Evolutionary conservation across 1,139 yeast genomes (phyloP), one percentile per base, ranked within the genome.

Genomic region (Geotrichum aggregatum): DNA sequence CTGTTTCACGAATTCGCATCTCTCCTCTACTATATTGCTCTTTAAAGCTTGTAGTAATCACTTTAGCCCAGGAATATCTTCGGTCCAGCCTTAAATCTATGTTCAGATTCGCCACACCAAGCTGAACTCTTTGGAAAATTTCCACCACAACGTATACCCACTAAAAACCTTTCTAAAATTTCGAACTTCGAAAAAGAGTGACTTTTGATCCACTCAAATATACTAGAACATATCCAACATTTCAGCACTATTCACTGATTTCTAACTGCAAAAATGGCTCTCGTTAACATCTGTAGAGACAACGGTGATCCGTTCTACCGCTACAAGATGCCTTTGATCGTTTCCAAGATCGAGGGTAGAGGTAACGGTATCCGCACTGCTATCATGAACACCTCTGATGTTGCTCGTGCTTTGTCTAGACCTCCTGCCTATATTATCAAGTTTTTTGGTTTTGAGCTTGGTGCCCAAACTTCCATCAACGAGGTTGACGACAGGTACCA

Each of bases 321-420:
- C 76, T 92, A 92, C 74, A 92, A 92, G 77, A 92, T 92, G 98
- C 98, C 98, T 68, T 84, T 94, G 47, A 83, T 92, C 72, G 94
- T 87, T 75, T 88, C 97, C 61, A 92, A 94, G 79, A 89, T 89
- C 62, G 98, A 92, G 75, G 98, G 98, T 71, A 82, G 96, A 71
- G 99, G 99, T 75, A 92, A 92, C 74, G 99, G 99, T 80, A 92
- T 92, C 74, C 91, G 89, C 71, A 92, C 99, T 30, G 95, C 94
- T 54, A 84, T 94, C 55, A 81, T 88, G 61, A 94, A 92, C 72
- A 82, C 89, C 56, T 75, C 87, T 38, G 98, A 92, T 68, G 97
- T 92, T 58, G 95, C 98, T 40, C 83, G 96, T 67, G 95, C 98
- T 24, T 77, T 92, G 61, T 87, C 88, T 59, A 83, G 99, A 72